Evolutionary conservation across 2,329 filamentous ascomycete genomes (phyloP).

Genomic region (Thielaviopsis musarum): DNA sequence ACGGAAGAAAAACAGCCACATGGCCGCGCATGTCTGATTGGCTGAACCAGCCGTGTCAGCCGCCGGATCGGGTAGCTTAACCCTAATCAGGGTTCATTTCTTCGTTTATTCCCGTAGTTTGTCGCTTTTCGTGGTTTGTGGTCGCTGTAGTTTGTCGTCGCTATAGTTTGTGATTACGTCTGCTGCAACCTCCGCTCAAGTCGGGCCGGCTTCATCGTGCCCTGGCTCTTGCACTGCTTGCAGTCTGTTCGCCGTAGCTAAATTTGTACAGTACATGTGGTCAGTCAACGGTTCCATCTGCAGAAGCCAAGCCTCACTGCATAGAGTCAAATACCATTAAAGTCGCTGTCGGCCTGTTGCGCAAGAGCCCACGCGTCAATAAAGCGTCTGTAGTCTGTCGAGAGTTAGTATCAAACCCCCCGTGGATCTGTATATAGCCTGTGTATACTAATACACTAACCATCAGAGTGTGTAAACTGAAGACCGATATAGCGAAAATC

Average conservation of each 20-base stretch:
- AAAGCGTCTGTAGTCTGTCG: slow-evolving; percentile 29
- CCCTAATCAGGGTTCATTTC: background rate
- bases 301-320: too few species aligned
- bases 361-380: slow-evolving; percentile 29
- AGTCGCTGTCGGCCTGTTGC: slow-evolving; percentile 29
- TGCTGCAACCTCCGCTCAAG: background rate
- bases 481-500: slow-evolving; percentile 33
- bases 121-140: too few species aligned
- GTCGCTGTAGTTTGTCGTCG: too few species aligned
- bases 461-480: slow-evolving; percentile 31
- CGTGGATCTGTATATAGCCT: background rate
- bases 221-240: background rate
- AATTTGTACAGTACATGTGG: slow-evolving; percentile 17
- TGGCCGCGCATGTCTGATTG: background rate
- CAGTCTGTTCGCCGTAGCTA: background rate
- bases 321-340: slow-evolving; percentile 28
- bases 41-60: background rate
- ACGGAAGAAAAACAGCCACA: background rate
- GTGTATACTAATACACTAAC: too few species aligned
- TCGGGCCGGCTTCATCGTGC: background rate
- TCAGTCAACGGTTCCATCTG: slow-evolving; percentile 23
- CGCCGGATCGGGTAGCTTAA: background rate
- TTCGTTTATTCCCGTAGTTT: background rate
- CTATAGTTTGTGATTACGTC: too few species aligned
- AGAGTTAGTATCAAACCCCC: background rate